Evolutionary conservation across 345 rosid genomes (phyloP).

Genomic region (Acer negundo): DNA sequence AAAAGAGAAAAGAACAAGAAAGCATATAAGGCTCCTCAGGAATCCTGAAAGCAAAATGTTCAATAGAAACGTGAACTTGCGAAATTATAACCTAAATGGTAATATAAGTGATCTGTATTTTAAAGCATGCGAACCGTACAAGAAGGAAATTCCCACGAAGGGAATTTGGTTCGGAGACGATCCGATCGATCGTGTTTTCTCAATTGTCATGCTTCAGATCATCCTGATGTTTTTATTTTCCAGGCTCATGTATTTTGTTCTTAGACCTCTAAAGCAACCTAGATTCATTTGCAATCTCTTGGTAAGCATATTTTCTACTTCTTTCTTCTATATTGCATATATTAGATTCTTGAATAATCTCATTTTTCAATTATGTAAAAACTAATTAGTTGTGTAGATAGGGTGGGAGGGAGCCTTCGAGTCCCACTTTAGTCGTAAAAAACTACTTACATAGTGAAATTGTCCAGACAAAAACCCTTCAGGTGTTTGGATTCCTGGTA

Average conservation of each 20-base stretch:
- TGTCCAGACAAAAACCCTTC: background rate
- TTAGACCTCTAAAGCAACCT: conserved; percentile 32
- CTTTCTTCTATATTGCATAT: background rate
- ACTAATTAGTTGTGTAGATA: background rate
- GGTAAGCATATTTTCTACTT: conserved; percentile 12
- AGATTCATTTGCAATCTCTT: conserved; percentile 25
- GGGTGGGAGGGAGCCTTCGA: too few relatives aligned
- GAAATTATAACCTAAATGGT: too few relatives aligned
- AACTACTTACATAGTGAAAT: too few relatives aligned
- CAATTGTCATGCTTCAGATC: conserved; percentile 17
- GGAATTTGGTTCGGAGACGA: conserved; percentile 10
- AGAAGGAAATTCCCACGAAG: background rate
- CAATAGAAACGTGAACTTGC: too few relatives aligned
- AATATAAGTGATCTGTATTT: too few relatives aligned
- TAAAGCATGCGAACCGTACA: too few relatives aligned
- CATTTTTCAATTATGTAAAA: background rate
- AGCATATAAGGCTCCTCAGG: background rate
- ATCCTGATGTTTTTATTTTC: conserved; percentile 9
- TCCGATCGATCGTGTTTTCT: background rate
- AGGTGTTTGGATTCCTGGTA: too few relatives aligned
- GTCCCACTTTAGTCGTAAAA: too few relatives aligned
- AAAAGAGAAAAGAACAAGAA: background rate
- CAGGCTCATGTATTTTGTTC: conserved; percentile 5
- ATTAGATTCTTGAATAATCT: too few relatives aligned
- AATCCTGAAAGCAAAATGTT: background rate